These are phyloP conservation scores for Cerrena zonata DNA, from an alignment of 1,284 basidiomycete species.

Conservation along the genomic window DNA sequence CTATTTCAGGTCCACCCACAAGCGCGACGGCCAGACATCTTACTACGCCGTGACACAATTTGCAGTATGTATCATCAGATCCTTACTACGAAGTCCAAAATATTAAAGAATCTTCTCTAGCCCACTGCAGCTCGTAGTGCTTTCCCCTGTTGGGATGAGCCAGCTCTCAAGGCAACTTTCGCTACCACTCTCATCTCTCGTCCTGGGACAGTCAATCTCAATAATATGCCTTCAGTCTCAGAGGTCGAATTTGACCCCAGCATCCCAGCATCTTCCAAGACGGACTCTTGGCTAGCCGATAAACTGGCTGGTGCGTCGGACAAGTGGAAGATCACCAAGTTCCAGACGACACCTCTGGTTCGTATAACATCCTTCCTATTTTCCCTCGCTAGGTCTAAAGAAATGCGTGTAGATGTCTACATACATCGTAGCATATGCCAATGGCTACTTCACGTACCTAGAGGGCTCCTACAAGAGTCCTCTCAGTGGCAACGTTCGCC, in stretches of 20 bases:
- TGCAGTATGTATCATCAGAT: constrained; percentile 40
- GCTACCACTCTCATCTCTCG: constrained; percentile 80
- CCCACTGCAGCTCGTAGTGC: constrained; percentile 81
- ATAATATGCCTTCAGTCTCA: constrained; percentile 79
- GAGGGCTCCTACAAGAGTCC: constrained; percentile 78
- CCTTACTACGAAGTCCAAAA: neutral
- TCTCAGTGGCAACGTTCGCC: constrained; percentile 75
- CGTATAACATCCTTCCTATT: constrained; percentile 9
- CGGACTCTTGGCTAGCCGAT: constrained; percentile 21
- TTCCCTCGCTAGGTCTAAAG: neutral
- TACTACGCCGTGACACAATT: constrained; percentile 82
- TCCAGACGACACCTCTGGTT: constrained; percentile 65
- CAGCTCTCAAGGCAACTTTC: constrained; percentile 85
- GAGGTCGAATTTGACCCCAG: constrained; percentile 38
- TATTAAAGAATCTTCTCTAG: constrained; percentile 47
- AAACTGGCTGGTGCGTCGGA: constrained; percentile 27
- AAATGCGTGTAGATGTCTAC: constrained; percentile 62
- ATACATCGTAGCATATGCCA: constrained; percentile 89
- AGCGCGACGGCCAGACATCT: constrained; percentile 51
- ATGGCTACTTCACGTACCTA: constrained; percentile 74
- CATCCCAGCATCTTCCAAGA: constrained; percentile 12
- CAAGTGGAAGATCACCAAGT: constrained; percentile 78
- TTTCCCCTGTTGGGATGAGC: constrained; percentile 93
- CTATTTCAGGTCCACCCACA: constrained; percentile 61
- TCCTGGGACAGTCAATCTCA: constrained; percentile 66